These are phyloP conservation scores for Silene noctiflora DNA, from an alignment of 179 eudicot species.

Conservation along the genomic window DNA sequence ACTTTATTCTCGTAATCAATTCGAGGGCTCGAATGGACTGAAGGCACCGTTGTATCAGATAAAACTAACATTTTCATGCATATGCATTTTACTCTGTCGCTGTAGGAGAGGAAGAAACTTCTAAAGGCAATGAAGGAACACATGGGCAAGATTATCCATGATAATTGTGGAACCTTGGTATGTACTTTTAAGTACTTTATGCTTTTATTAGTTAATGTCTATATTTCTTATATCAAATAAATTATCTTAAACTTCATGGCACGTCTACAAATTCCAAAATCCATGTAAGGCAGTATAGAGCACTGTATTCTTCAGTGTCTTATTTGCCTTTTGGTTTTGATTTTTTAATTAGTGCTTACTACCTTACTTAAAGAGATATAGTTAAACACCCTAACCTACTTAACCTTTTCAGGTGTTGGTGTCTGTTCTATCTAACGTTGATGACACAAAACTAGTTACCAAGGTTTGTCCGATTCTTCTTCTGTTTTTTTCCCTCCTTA, in stretches of 20 bases:
- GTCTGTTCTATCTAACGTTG: conserved; percentile 69
- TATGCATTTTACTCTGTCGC: neutral
- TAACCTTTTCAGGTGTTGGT: conserved; percentile 57
- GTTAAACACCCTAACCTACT: neutral
- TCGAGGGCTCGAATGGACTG: neutral
- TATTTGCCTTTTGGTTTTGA: neutral
- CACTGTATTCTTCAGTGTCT: neutral
- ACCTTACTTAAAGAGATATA: neutral
- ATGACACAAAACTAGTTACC: conserved; percentile 82
- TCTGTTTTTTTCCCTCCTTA: neutral
- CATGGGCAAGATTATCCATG: conserved; percentile 66
- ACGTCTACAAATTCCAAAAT: neutral
- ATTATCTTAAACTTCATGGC: neutral
- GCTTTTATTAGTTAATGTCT: neutral
- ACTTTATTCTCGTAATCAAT: neutral
- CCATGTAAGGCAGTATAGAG: neutral
- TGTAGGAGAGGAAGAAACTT: conserved; percentile 81
- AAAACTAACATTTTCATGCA: conserved; percentile 18
- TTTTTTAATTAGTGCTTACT: neutral
- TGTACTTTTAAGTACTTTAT: neutral
- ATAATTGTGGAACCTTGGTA: conserved; percentile 74
- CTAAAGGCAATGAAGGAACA: conserved; percentile 80
- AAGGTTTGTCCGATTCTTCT: conserved; percentile 47
- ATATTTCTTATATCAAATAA: neutral
- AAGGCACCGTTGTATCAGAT: neutral